Percentiles rank a stretch among this genome's conserved stretches.
These are phyloP conservation scores for Oryza rufipogon DNA, from an alignment of 176 grass and related monocot species.

Conservation along the genomic window DNA sequence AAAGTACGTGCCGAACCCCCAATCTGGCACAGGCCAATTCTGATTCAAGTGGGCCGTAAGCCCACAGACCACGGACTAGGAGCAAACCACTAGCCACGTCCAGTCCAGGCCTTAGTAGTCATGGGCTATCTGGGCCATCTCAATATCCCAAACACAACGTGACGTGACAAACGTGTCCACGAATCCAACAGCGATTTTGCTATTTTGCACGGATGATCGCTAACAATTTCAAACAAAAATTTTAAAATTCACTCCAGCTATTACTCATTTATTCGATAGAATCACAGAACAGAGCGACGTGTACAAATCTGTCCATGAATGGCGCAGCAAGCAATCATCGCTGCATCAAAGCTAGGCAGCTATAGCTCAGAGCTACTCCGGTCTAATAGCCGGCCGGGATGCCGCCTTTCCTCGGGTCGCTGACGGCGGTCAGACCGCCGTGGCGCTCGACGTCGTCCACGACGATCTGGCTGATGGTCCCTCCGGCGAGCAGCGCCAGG, in stretches of 20 bases:
- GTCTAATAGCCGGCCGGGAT: conserved; percentile 83
- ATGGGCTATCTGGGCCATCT: too few relatives aligned
- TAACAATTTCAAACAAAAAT: not conserved
- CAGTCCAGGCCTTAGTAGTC: too few relatives aligned
- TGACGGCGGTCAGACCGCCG: conserved; percentile 70
- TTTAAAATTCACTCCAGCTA: not conserved
- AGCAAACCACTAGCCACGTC: too few relatives aligned
- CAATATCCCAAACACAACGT: not conserved
- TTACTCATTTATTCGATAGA: not conserved
- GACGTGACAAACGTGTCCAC: not conserved
- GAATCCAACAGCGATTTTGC: too few relatives aligned
- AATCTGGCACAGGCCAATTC: too few relatives aligned
- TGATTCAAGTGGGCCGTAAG: too few relatives aligned
- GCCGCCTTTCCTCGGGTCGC: conserved; percentile 96
- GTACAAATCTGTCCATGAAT: not conserved
- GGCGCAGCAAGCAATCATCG: not conserved
- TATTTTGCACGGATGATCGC: not conserved
- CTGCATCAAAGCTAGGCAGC: not conserved
- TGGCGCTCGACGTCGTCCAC: conserved; percentile 57
- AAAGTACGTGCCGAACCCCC: too few relatives aligned
- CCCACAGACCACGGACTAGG: too few relatives aligned
- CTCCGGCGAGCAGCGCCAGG: conserved; percentile 66
- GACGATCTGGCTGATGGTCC: conserved; percentile 85
- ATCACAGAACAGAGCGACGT: not conserved
- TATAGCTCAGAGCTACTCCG: too few relatives aligned